Evolutionary conservation across 176 grass and related monocot species (phyloP), one percentile per base, ranked within the genome.

Genomic region (Leersia perrieri): DNA sequence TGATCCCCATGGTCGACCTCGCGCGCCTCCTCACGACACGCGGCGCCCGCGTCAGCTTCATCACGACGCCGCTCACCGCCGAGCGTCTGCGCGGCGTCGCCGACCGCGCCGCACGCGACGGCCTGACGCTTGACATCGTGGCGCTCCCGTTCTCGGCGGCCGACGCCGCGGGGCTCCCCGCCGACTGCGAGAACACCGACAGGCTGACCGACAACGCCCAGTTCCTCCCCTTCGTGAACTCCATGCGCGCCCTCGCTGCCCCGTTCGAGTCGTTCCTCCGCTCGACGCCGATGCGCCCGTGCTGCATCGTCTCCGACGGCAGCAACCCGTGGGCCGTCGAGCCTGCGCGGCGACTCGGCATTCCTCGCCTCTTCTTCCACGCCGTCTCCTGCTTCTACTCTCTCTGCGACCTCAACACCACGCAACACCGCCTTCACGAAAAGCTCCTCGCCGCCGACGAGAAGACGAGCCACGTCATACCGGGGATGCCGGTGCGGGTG

Each of bases 1-100:
- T 80, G 29, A 89, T 94, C 65, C 88, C 92, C 25, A 91, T 91
- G 92, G 79, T 82, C 25, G 86, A 88, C 75, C 26, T 94, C 22
- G 85, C 92, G 7, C 42, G 25, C 55, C 78, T 94, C 73, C 86
- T 94, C 22, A 65, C 92, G 0, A 33, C 49, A 13, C 88, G 79
- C 39, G 88, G 85, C 1, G 74, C 67, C 7, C 79, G 74, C 3
- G 74, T 20, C 2, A 94, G 74, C 82, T 25, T 94, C 27, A 78
- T 91, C 74, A 84, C 75, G 11, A 94, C 92, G 57, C 88, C 79
- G 1, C 8, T 82, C 12, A 91, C 91, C 69, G 82, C 11, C 42
- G 74, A 64, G 4, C 74, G 92, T 15, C 78, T 91, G 20, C 82
- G 66, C 9, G 81, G 88, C 35, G 72, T 84, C 66, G 28, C 65